These are phyloP conservation scores for Betula pendula DNA, from an alignment of 306 rosid species.

Conservation along the genomic window DNA sequence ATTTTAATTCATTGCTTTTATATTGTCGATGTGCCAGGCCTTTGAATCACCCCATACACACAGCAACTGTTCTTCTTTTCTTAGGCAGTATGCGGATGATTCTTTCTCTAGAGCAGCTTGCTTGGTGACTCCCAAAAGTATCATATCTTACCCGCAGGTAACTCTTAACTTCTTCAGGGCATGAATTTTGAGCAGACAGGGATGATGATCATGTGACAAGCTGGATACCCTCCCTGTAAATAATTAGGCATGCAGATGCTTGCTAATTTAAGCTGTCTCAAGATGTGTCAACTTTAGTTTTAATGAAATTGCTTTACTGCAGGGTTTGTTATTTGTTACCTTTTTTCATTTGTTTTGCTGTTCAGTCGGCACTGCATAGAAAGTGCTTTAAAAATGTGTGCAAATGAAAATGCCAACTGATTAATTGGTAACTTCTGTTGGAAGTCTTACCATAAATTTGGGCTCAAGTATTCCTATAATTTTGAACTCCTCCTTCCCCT, in stretches of 20 bases:
- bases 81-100: conserved; percentile 94
- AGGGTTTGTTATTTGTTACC: background rate
- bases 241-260: background rate
- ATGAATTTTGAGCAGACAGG: background rate
- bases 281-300: background rate
- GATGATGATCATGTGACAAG: background rate
- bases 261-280: background rate
- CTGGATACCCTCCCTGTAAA: background rate
- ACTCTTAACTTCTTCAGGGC: conserved; percentile 8
- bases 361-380: background rate
- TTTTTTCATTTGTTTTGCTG: background rate
- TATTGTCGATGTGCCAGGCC: conserved; percentile 60
- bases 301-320: conserved; percentile 2
- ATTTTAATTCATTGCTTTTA: conserved; percentile 13
- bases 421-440: conserved; percentile 11
- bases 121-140: conserved; percentile 81
- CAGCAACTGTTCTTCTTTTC: conserved; percentile 68
- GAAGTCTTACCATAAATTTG: background rate
- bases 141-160: conserved; percentile 98
- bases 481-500: background rate
- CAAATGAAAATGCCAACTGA: conserved; percentile 7
- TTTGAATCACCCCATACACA: conserved; percentile 95
- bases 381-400: background rate
- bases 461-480: background rate
- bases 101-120: conserved; percentile 89